Conservation (phyloP, 2,329 filamentous ascomycete genomes). For the Verticillium klebahnii region DNA sequence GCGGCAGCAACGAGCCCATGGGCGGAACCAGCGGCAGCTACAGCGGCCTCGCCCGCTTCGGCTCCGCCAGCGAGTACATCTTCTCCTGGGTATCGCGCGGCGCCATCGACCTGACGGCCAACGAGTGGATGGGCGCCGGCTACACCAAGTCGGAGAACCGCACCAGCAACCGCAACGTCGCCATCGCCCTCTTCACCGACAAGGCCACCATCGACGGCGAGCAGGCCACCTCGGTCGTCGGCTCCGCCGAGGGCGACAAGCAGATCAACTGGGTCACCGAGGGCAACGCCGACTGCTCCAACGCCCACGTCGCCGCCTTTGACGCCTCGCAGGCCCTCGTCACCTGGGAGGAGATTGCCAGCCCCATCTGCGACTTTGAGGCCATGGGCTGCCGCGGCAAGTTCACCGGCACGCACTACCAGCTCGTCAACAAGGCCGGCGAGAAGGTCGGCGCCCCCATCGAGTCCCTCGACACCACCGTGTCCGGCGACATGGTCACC, state of each 20-base stretch:
- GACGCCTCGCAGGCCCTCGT: conserved; percentile 47
- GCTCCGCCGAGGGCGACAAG: conserved; percentile 46
- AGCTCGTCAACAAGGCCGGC: conserved; percentile 48
- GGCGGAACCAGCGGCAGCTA: conserved; percentile 62
- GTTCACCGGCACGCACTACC: conserved; percentile 56
- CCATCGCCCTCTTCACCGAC: conserved; percentile 50
- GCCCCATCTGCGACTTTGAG: conserved; percentile 49
- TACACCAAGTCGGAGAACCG: conserved; percentile 49
- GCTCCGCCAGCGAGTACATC: conserved; percentile 47
- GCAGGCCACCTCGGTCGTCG: conserved; percentile 50
- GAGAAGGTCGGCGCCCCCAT: conserved; percentile 46
- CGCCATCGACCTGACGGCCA: conserved; percentile 46
- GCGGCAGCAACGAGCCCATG: conserved; percentile 52
- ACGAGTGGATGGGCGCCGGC: conserved; percentile 53
- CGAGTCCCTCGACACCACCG: conserved; percentile 46
- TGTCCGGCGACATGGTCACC: conserved; percentile 59
- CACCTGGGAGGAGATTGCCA: conserved; percentile 56
- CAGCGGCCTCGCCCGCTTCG: conserved; percentile 50
- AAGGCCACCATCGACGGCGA: conserved; percentile 51
- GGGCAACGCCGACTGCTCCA: conserved; percentile 47
- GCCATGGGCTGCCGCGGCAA: conserved; percentile 57
- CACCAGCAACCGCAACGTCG: conserved; percentile 55
- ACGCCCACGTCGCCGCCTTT: conserved; percentile 54
- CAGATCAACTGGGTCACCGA: conserved; percentile 57
- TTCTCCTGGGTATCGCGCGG: conserved; percentile 60